Conservation (phyloP, 1,139 yeast species). For the Taiozyma sp. region DNA sequence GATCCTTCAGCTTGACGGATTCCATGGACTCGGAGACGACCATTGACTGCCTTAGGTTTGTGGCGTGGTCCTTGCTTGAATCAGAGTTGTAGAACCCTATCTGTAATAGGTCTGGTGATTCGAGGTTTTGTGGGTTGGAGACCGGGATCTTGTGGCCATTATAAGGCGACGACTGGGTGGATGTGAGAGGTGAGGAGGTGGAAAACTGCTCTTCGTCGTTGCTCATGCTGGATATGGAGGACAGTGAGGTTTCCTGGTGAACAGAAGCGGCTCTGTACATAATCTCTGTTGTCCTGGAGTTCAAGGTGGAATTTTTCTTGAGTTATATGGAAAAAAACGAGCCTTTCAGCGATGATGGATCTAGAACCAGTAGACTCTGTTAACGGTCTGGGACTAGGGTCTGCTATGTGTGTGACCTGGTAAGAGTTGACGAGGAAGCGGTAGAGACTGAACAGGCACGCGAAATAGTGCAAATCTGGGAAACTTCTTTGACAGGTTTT, state of each 20-base stretch:
- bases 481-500: not conserved
- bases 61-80: constrained; percentile 36
- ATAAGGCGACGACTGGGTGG: constrained; percentile 11
- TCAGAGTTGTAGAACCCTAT: constrained; percentile 28
- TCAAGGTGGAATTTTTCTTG: not conserved
- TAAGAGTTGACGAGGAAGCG: too few relatives aligned
- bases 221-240: constrained; percentile 1
- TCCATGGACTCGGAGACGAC: constrained; percentile 40
- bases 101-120: constrained; percentile 17
- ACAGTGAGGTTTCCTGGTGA: not conserved
- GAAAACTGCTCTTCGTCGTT: constrained; percentile 1
- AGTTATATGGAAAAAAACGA: not conserved
- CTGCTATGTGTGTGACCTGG: too few relatives aligned
- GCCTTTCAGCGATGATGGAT: not conserved
- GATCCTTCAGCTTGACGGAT: constrained; percentile 21
- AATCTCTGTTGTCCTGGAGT: not conserved
- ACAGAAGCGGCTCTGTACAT: not conserved
- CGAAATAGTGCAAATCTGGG: too few relatives aligned
- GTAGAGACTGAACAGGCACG: too few relatives aligned
- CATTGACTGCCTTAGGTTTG: constrained; percentile 43
- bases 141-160: not conserved
- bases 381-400: too few relatives aligned
- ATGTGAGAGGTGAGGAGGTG: constrained; percentile 9
- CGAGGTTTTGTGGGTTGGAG: not conserved
- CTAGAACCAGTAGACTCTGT: not conserved